Evolutionary conservation across 106 monocot genomes (phyloP).

Genomic region (Dendrobium catenatum): DNA sequence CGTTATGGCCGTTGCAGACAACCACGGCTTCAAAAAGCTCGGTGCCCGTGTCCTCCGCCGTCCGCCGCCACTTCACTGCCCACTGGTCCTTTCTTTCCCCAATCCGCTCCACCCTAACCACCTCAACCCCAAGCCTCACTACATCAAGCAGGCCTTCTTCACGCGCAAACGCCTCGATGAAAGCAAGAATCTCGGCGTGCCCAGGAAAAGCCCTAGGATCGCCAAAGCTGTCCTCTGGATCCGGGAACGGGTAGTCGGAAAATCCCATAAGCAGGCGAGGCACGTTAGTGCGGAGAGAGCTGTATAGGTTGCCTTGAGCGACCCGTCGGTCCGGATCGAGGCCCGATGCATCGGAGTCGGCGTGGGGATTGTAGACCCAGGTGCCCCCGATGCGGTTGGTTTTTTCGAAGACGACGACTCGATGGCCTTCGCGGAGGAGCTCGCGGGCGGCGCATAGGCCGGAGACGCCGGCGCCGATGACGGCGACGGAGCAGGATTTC

Average conservation of each 20-base stretch:
- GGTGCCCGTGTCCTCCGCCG: not conserved
- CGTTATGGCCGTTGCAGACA: conserved; percentile 37
- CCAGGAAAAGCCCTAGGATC: conserved; percentile 39
- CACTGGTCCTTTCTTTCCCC: conserved; percentile 17
- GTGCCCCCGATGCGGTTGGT: conserved; percentile 34
- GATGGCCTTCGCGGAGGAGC: conserved; percentile 37
- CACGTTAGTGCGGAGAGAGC: conserved; percentile 48
- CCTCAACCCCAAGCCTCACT: conserved; percentile 32
- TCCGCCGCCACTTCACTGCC: conserved; percentile 23
- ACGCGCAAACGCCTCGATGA: conserved; percentile 31
- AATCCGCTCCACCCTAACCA: conserved; percentile 13
- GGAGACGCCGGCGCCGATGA: conserved; percentile 46
- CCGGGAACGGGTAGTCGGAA: conserved; percentile 31
- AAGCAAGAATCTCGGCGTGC: conserved; percentile 32
- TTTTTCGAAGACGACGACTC: conserved; percentile 43
- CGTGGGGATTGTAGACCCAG: conserved; percentile 26
- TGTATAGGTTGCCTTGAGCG: conserved; percentile 33
- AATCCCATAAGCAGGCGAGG: conserved; percentile 50
- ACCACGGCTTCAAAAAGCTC: conserved; percentile 58
- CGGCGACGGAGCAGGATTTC: conserved; percentile 28
- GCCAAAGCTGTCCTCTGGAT: conserved; percentile 15
- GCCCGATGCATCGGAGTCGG: no score
- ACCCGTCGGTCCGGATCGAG: not conserved
- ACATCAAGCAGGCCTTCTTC: conserved; percentile 19
- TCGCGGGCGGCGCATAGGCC: conserved; percentile 39